Percentiles rank a stretch among this genome's conserved stretches.
These are phyloP conservation scores for Pezicula rhizophila DNA, from an alignment of 2,329 filamentous ascomycete species.

Conservation along the genomic window DNA sequence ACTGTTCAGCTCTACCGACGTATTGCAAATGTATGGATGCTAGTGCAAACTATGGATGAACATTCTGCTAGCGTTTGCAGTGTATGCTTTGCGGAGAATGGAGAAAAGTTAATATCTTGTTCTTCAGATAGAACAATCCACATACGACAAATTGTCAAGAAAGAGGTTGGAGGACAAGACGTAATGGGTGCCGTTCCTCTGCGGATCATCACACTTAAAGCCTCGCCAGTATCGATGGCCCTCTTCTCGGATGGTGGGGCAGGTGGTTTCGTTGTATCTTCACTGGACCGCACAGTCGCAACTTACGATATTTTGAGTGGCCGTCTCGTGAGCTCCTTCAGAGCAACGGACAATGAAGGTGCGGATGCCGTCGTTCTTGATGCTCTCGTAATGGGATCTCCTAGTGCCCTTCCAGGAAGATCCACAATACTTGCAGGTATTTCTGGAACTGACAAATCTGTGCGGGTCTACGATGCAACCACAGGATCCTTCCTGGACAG, in stretches of 20 bases:
- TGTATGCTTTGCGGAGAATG: constrained; percentile 69
- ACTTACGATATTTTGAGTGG: constrained; percentile 62
- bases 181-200: constrained; percentile 71
- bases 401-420: constrained; percentile 46
- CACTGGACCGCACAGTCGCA: constrained; percentile 54
- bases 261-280: constrained; percentile 51
- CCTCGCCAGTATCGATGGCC: constrained; percentile 80
- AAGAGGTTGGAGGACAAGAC: constrained; percentile 53
- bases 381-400: constrained; percentile 60
- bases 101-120: constrained; percentile 67
- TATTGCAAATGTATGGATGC: constrained; percentile 54
- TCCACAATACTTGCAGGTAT: constrained; percentile 72
- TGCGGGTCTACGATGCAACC: constrained; percentile 78
- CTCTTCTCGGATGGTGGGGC: constrained; percentile 51
- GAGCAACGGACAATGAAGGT: constrained; percentile 73
- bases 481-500: constrained; percentile 73
- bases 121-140: constrained; percentile 85
- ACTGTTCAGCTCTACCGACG: constrained; percentile 84
- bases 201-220: constrained; percentile 74
- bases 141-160: constrained; percentile 69
- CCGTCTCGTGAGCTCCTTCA: constrained; percentile 67
- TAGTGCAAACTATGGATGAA: constrained; percentile 87
- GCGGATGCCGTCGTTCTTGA: constrained; percentile 79
- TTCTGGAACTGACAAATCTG: constrained; percentile 92
- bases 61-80: constrained; percentile 80